Base-by-base conservation (phyloP, 2,329 filamentous ascomycete species). In the Aureobasidium sp. region DNA sequence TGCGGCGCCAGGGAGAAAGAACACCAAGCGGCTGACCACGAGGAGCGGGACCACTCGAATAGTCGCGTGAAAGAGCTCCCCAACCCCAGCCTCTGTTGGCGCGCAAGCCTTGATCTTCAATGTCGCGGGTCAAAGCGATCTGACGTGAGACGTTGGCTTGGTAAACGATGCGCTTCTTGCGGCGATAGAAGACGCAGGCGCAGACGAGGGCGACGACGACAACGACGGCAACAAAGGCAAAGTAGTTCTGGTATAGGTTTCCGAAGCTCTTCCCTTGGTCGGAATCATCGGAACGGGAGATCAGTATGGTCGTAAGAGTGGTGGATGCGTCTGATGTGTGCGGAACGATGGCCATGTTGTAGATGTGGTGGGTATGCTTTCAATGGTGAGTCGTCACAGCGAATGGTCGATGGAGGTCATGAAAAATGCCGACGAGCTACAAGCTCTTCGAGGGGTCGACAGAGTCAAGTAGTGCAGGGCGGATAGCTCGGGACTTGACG, bases 211-310 rank as follows among this genome's bases (percentile, higher is more conserved):
- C 74, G 62, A 81, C 69, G 61, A 77, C 71, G 53, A 83, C 67
- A 14, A 79, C 74, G 27, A 85, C 74, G 29, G 81, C 76, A 52
- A 86, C 76, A 73, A 83, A 85, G 66, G 82, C 77, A 71, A 85
- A 82, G 65, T 82, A 82, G 66, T 80, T 78, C 63, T 77, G 74
- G 59, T 77, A 74, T 4, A 79, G 68, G 33, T 37, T 33, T 37
- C 47, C 49, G 39, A 59, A 49, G 52, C 47, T 47, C 24, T 33
- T 47, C 15, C 24, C 40, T 4, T 27, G 31, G 37, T 40, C 53
- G 14, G 57, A 39, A 39, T 35, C 2, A 22, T 47, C n/a, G 35
- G 54, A 33, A 12, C 24, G 24, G 31, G 44, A 48, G 17, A 4
- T 11, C 14, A 8, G 22, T 40, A 12, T 40, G 40, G 37, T 7